Percentiles rank a stretch among this genome's conserved stretches.
These are phyloP conservation scores for Omphalea diandra DNA, from an alignment of 441 rosid genomes.

Conservation along the genomic window DNA sequence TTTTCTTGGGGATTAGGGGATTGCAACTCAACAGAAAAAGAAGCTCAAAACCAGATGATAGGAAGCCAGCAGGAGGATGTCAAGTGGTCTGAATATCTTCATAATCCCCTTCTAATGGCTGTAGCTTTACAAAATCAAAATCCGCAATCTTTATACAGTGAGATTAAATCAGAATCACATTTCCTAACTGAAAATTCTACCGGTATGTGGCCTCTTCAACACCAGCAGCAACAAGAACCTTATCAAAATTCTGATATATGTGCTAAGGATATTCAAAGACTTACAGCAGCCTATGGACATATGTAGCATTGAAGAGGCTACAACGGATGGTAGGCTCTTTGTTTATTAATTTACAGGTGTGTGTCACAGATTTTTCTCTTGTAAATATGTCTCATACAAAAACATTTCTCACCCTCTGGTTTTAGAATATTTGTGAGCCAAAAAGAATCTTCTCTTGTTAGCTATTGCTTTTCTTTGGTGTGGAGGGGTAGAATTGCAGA, in stretches of 20 bases:
- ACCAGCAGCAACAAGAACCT: constrained; percentile 35
- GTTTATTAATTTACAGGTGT: constrained; percentile 33
- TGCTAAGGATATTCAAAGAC: constrained; percentile 47
- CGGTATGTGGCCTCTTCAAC: constrained; percentile 42
- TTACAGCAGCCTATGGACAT: constrained; percentile 48
- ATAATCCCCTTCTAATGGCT: constrained; percentile 43
- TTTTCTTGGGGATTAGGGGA: constrained; percentile 56
- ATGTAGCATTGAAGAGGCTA: constrained; percentile 29
- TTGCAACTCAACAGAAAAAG: constrained; percentile 47
- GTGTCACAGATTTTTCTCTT: constrained; percentile 37
- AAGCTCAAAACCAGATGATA: constrained; percentile 34
- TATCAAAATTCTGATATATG: constrained; percentile 36
- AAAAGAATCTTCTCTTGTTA: constrained; percentile 12
- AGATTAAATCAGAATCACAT: constrained; percentile 54
- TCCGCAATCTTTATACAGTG: constrained; percentile 44
- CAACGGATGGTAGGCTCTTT: constrained; percentile 6
- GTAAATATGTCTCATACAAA: constrained; percentile 45
- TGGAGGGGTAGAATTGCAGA: constrained; percentile 39
- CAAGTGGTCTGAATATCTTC: constrained; percentile 52
- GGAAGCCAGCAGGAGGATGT: constrained; percentile 40
- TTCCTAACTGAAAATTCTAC: constrained; percentile 34
- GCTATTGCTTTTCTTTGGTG: constrained; percentile 23
- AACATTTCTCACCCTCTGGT: constrained; percentile 28
- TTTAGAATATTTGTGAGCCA: constrained; percentile 33
- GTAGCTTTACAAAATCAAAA: constrained; percentile 45